These are phyloP conservation scores for Galerina marginata DNA, from an alignment of 768 basidiomycete species.

Conservation along the genomic window DNA sequence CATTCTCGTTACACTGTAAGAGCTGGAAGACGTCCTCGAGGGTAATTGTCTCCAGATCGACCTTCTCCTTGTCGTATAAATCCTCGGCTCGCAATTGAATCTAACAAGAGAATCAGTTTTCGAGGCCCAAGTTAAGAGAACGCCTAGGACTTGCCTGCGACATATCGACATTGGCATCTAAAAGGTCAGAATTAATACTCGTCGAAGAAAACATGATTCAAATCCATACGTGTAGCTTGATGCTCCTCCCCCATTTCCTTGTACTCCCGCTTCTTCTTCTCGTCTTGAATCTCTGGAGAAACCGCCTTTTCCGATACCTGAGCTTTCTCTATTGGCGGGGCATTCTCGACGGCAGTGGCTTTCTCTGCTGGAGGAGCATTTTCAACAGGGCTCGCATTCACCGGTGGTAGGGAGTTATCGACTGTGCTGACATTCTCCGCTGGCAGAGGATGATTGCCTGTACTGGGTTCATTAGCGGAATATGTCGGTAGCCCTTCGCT, in stretches of 20 bases:
- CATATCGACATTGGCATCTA: conserved; percentile 27
- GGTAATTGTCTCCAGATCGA: conserved; percentile 95
- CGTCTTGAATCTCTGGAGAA: background rate
- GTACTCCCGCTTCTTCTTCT: conserved; percentile 9
- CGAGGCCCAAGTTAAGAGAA: background rate
- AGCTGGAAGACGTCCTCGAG: conserved; percentile 96
- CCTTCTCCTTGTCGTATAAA: conserved; percentile 98
- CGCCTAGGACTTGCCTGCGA: conserved; percentile 8
- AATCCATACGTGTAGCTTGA: conserved; percentile 12
- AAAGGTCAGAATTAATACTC: background rate
- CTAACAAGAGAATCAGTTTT: conserved; percentile 27
- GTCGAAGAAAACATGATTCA: background rate
- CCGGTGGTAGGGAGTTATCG: no score
- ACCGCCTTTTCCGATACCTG: background rate
- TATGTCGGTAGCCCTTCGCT: no score
- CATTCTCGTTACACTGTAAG: conserved; percentile 85
- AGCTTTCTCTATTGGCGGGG: background rate
- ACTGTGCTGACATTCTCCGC: no score
- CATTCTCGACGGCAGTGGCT: background rate
- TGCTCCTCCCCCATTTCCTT: background rate
- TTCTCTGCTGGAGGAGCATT: background rate
- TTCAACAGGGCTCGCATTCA: no score
- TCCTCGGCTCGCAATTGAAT: conserved; percentile 92
- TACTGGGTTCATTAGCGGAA: no score
- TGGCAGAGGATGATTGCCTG: no score